These are phyloP conservation scores for Penicillium riverlandense DNA, from an alignment of 495 filamentous ascomycete species.

Conservation along the genomic window DNA sequence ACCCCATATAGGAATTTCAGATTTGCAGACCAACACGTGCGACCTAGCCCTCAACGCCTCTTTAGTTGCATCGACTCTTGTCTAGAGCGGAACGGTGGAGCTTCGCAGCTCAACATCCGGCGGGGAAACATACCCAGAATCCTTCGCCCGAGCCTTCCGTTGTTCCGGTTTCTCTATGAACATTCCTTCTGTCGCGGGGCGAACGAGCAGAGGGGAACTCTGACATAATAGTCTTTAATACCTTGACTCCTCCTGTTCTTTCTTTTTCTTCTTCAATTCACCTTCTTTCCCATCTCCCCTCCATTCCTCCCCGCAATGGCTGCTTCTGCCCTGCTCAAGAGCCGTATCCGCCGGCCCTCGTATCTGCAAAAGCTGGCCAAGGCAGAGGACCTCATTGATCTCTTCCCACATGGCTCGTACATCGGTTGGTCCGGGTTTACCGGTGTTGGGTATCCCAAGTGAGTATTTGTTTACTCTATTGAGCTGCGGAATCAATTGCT, in stretches of 20 bases:
- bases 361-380: conserved; percentile 73
- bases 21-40: no score
- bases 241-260: conserved; percentile 5
- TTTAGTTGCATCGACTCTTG: no score
- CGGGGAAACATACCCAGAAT: no score
- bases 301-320: conserved; percentile 32
- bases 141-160: conserved; percentile 6
- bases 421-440: conserved; percentile 91
- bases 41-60: no score
- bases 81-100: no score
- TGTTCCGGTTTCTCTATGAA: conserved; percentile 8
- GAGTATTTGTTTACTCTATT: conserved; percentile 20
- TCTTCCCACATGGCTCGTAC: conserved; percentile 77
- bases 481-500: no score
- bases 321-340: conserved; percentile 68
- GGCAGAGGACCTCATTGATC: conserved; percentile 70
- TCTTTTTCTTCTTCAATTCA: not conserved
- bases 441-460: conserved; percentile 87
- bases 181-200: no score
- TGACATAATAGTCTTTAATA: conserved; percentile 10
- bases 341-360: conserved; percentile 66
- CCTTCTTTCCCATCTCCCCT: not conserved
- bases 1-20: no score
- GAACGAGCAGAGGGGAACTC: no score
- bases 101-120: no score